A percentile compares a stretch with the other conserved stretches of the same genome.
phyloP scores from a whole-genome alignment of 805 yeast genomes.

The Candida dajiaensis region DNA sequence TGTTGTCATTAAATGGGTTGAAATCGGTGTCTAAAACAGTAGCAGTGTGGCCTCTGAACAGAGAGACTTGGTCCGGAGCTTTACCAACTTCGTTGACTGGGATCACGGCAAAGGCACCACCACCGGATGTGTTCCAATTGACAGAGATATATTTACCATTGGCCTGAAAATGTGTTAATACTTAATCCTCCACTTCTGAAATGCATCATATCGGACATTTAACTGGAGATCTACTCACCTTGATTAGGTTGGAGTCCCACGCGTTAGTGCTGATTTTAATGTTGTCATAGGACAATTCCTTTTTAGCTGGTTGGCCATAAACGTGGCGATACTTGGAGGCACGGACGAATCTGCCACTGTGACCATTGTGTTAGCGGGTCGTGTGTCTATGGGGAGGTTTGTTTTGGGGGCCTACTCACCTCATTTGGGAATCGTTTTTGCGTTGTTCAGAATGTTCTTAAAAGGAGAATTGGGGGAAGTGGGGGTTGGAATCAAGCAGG shows the following conservation, averaged over 20 bases:
- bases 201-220: not conserved
- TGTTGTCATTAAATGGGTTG: slow-evolving; percentile 79
- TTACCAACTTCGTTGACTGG: slow-evolving; percentile 86
- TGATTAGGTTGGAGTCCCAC: slow-evolving; percentile 89
- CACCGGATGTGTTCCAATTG: slow-evolving; percentile 94
- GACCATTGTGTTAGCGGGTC: not conserved
- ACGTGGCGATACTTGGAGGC: slow-evolving; percentile 97
- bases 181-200: not conserved
- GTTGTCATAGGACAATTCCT: slow-evolving; percentile 39
- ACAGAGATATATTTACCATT: slow-evolving; percentile 83
- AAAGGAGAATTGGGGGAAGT: too few relatives aligned
- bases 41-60: slow-evolving; percentile 94
- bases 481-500: too few relatives aligned
- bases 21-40: slow-evolving; percentile 94
- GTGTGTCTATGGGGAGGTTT: not conserved
- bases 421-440: not conserved
- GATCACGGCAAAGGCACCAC: slow-evolving; percentile 95
- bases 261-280: slow-evolving; percentile 82
- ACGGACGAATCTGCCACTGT: slow-evolving; percentile 83
- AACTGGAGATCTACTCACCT: slow-evolving; percentile 28
- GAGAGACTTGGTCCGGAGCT: slow-evolving; percentile 87
- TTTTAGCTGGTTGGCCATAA: slow-evolving; percentile 77
- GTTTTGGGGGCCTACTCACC: not conserved
- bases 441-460: not conserved
- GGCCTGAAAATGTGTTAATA: slow-evolving; percentile 27